Base-by-base conservation (phyloP, 2,329 filamentous ascomycete species). In the Alternaria tenuissima region DNA sequence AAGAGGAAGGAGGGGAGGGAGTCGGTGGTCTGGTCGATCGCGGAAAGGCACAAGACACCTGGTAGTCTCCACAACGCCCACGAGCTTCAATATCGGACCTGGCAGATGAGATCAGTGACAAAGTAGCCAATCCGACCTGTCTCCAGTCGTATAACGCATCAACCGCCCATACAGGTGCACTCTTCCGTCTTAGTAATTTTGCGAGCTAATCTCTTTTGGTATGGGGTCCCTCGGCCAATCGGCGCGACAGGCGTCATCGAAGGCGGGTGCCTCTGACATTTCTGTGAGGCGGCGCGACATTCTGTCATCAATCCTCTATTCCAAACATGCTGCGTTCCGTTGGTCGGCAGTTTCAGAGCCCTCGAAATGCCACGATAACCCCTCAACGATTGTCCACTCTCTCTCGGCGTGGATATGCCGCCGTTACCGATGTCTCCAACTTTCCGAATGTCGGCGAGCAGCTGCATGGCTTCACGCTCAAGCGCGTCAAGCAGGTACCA, bases 401-500 rank as follows among this genome's bases (percentile, higher is more conserved):
- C 44, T 14, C 55, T 18, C 69, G 69, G 7, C 73, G 76, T 57
- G 71, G 70, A 52, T 84, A 85, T 76, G 84, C 87, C 69, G 90
- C 91, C 51, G 88, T 94, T 47, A 93, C 92, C 18, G 90, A 93
- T 75, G 84, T 95, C 65, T 86, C 89, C 54, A 87, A 87, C 71
- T 91, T 91, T 68, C 93, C 94, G 6, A 89, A 88, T 63, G 86
- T 91, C 1, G 95, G 95, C 74, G 90, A 94, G 75, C 90, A 91
- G 80, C 86, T 98, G 41, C 91, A 98, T 78, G 95, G 95, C 73
- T 99, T 99, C 81, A 97, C 94, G 0, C 83, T 99, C 55, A 84
- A 94, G 73, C 88, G 94, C 62, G 88, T 91, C 62, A 96, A 97
- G 81, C 91, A 96, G 81, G 92, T 99, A 2, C 93, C 94, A 0